phyloP scores from a whole-genome alignment of 169 alveolate genomes.

The Eimeria brunetti region DNA sequence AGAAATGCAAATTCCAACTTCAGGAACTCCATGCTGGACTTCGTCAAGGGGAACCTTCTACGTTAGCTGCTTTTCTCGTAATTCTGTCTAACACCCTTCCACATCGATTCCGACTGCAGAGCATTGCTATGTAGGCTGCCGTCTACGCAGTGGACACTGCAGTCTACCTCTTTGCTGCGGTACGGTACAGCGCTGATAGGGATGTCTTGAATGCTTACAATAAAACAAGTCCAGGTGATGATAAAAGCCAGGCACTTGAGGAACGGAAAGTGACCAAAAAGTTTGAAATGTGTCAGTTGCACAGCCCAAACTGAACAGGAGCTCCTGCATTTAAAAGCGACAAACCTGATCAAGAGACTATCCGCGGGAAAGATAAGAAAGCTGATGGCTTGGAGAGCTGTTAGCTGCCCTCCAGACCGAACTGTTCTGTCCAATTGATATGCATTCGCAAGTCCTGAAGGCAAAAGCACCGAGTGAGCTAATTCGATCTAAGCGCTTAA shows the following conservation, averaged over 20 bases:
- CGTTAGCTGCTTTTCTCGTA: background rate
- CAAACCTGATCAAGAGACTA: background rate
- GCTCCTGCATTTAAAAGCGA: conserved; percentile 8
- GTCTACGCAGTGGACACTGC: background rate
- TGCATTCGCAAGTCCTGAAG: conserved; percentile 85
- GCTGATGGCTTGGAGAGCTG: background rate
- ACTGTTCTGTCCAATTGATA: conserved; percentile 88
- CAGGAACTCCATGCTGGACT: background rate
- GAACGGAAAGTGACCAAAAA: background rate
- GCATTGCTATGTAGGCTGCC: background rate
- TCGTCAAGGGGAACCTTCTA: background rate
- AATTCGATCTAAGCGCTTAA: background rate
- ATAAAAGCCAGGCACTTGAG: background rate
- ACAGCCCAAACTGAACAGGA: background rate
- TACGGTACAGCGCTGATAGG: background rate
- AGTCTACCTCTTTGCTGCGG: background rate
- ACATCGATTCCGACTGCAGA: background rate
- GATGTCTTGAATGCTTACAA: background rate
- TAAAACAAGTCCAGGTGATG: background rate
- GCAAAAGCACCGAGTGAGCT: background rate
- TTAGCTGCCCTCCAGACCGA: conserved; percentile 90
- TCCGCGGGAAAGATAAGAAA: background rate
- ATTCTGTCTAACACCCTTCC: background rate
- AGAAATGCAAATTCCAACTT: background rate
- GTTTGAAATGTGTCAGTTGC: background rate